These are phyloP conservation scores for Rubus idaeus DNA, from an alignment of 306 rosid species.

Conservation along the genomic window DNA sequence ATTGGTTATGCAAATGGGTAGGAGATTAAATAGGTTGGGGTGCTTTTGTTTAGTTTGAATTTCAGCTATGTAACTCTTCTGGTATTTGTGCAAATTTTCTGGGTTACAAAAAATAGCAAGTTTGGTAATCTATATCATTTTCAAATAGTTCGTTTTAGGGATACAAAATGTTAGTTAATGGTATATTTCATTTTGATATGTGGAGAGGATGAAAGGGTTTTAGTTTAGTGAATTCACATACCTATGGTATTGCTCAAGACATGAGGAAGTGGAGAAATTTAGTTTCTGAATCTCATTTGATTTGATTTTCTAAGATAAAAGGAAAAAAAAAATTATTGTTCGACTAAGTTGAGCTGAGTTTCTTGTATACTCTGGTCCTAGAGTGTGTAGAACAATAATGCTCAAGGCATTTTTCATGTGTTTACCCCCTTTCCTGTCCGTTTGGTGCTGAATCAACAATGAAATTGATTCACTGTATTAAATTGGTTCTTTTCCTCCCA, in stretches of 20 bases:
- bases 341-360: slow-evolving; percentile 12
- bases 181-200: slow-evolving; percentile 17
- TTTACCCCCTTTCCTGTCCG: background rate
- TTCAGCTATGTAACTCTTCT: slow-evolving; percentile 28
- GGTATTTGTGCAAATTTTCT: slow-evolving; percentile 30
- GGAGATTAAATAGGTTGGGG: slow-evolving; percentile 31
- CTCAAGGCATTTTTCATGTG: background rate
- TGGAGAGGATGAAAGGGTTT: slow-evolving; percentile 13
- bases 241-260: slow-evolving; percentile 15
- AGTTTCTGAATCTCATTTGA: slow-evolving; percentile 24
- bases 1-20: slow-evolving; percentile 24
- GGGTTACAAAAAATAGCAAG: slow-evolving; percentile 11
- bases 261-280: background rate
- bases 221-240: slow-evolving; percentile 18
- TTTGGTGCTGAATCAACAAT: background rate
- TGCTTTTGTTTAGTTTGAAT: slow-evolving; percentile 19
- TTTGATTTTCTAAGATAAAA: slow-evolving; percentile 16
- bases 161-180: background rate
- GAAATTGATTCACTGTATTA: background rate
- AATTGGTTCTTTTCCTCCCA: background rate
- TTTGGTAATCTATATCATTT: slow-evolving; percentile 21
- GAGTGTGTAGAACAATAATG: background rate
- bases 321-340: background rate
- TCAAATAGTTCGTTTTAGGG: slow-evolving; percentile 26
- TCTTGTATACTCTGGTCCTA: slow-evolving; percentile 6